Base-by-base conservation (phyloP, 371 early-diverging fungal genomes). In the Blakeslea trispora region DNA sequence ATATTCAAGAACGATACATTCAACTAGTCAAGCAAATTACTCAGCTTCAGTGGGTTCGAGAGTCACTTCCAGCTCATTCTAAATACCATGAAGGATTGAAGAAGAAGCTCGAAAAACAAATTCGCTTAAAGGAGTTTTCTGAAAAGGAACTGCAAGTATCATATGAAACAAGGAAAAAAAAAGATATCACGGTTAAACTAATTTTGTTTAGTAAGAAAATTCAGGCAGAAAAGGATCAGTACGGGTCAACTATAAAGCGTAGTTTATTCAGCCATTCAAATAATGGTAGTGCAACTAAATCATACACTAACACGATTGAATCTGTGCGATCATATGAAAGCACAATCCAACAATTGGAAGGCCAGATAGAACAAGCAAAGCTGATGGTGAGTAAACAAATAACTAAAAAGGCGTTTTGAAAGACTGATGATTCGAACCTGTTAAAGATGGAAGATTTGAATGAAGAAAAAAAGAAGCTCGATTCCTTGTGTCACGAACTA, bases 31-130 rank as follows among this genome's bases (percentile, higher is more conserved):
- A 53, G 21, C 66, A 71, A 7, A 77, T 77, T 18, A 68, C 75
- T 10, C 44, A 53, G 10, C 46, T 74, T 14, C 78, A 77, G 51
- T 77, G 75, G 74, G 75, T 77, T 5, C 68, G 75, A 39, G 78
- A 77, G 52, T 77, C 78, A 0, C 18, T 77, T 17, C 69, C 78
- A 10, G 55, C 72, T 13, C 78, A 77, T 51, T 70, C 72, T 9
- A 67, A 71, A 34, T 63, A 74, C 41, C 68, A 77, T 52, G 75
- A 72, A 37, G 67, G 68, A 22, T 50, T 77, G 24, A 68, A 65
- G 21, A 66, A 72, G 49, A 64, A 69, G 35, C 41, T 68, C 13
- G 50, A 69, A 52, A 64, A 69, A 41, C 72, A 72, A 55, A 50
- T 45, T 11, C 59, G 61, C 22, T 35, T 68, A 15, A 64, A 74